phyloP scores from a whole-genome alignment of 192 early-diverging fungal species.

The Radiomyces spectabilis region DNA sequence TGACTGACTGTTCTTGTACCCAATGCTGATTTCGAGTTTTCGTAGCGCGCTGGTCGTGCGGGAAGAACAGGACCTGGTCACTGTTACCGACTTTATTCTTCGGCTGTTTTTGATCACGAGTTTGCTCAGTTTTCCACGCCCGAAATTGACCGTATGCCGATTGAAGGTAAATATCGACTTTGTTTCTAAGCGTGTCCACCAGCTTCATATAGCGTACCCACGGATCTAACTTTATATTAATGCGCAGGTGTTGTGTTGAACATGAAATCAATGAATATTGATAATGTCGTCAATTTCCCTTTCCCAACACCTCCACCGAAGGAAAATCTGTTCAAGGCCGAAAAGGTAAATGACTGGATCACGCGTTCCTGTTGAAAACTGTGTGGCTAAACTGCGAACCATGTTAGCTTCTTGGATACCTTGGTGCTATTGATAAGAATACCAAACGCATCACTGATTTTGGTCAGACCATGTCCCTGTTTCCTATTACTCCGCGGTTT shows the following conservation, averaged over 20 bases:
- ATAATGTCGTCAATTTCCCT: constrained; percentile 92
- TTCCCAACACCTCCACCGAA: constrained; percentile 91
- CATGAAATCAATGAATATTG: constrained; percentile 98
- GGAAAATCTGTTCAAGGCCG: constrained; percentile 66
- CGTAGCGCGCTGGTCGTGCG: constrained; percentile 86
- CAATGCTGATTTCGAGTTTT: background rate
- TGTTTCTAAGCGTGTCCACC: too few species aligned
- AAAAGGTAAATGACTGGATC: constrained; percentile 48
- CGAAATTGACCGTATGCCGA: constrained; percentile 90
- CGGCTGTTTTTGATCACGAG: constrained; percentile 87
- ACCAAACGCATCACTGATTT: constrained; percentile 71
- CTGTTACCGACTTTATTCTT: constrained; percentile 92
- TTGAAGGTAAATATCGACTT: constrained; percentile 65
- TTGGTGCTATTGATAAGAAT: constrained; percentile 64
- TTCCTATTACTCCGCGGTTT: constrained; percentile 89
- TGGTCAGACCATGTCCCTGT: constrained; percentile 82
- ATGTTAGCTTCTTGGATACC: constrained; percentile 56
- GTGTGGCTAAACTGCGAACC: too few species aligned
- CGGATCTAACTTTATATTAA: too few species aligned
- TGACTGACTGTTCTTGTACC: background rate
- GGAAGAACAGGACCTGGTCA: constrained; percentile 95
- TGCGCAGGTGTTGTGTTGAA: constrained; percentile 75
- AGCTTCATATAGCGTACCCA: too few species aligned
- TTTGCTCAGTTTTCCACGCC: constrained; percentile 81
- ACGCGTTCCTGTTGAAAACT: too few species aligned